A percentile compares a stretch with the other conserved stretches of the same genome.
Conservation (phyloP, 202 grass and related monocot species). For the Cymbopogon flexuosus region DNA sequence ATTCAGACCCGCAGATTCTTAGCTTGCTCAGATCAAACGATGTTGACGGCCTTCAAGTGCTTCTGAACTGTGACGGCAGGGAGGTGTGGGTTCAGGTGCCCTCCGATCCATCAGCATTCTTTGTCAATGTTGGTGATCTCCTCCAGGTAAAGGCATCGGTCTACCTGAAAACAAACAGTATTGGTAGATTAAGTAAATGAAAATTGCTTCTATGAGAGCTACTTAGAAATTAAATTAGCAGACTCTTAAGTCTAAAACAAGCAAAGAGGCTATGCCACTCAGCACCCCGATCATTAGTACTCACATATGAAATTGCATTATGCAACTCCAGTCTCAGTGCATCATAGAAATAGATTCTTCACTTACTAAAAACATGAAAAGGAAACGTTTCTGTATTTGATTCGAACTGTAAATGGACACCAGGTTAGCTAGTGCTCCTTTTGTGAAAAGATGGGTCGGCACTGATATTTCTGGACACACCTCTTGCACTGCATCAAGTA, state of each 20-base stretch:
- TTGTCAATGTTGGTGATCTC: slow-evolving; percentile 75
- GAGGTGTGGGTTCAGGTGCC: slow-evolving; percentile 66
- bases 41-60: slow-evolving; percentile 70
- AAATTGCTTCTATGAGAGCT: slow-evolving; percentile 1
- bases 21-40: slow-evolving; percentile 85
- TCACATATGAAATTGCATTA: background rate
- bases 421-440: slow-evolving; percentile 5
- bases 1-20: slow-evolving; percentile 86
- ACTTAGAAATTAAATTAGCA: background rate
- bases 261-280: background rate
- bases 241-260: background rate
- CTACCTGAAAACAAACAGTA: slow-evolving; percentile 13
- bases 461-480: background rate
- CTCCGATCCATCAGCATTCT: slow-evolving; percentile 70
- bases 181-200: slow-evolving; percentile 8
- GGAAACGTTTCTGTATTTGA: background rate
- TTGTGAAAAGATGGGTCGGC: background rate
- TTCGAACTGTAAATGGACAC: background rate
- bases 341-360: slow-evolving; percentile 6
- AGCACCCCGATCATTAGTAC: background rate
- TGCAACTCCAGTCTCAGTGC: background rate
- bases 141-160: slow-evolving; percentile 54
- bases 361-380: slow-evolving; percentile 1
- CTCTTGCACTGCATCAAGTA: background rate
- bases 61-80: slow-evolving; percentile 7